These are phyloP conservation scores for Kuraishia borneana DNA, from an alignment of 805 yeast genomes.

Conservation along the genomic window DNA sequence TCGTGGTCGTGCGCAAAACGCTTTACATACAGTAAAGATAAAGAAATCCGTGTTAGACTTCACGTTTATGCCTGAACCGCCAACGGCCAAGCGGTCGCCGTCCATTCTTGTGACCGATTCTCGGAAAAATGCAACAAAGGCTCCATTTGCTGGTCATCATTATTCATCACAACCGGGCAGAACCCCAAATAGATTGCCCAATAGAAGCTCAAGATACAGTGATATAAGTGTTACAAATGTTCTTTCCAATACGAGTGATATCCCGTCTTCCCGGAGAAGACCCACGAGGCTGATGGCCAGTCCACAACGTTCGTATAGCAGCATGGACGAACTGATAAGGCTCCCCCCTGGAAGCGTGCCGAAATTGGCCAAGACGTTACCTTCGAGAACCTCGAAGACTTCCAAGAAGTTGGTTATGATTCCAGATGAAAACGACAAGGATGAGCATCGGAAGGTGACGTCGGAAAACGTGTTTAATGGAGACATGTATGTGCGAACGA, in stretches of 20 bases:
- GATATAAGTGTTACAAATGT: conserved; percentile 76
- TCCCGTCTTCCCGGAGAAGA: conserved; percentile 69
- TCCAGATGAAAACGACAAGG: conserved; percentile 38
- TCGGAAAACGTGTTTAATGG: conserved; percentile 22
- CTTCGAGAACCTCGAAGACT: conserved; percentile 73
- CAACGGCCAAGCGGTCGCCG: conserved; percentile 82
- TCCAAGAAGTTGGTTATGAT: conserved; percentile 80
- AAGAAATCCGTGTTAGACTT: too few relatives aligned
- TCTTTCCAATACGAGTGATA: conserved; percentile 69
- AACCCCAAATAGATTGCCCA: not conserved
- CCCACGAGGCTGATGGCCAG: conserved; percentile 16
- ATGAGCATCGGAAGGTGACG: conserved; percentile 7
- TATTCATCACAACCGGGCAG: conserved; percentile 14
- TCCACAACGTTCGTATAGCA: conserved; percentile 2
- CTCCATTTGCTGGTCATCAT: conserved; percentile 72
- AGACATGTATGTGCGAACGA: conserved; percentile 16
- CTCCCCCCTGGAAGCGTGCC: conserved; percentile 22
- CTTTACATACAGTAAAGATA: not conserved
- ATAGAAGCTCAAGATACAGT: conserved; percentile 37
- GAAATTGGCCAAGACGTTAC: conserved; percentile 42
- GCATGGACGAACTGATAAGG: conserved; percentile 4
- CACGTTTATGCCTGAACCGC: conserved; percentile 19
- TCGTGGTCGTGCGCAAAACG: not conserved
- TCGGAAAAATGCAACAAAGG: conserved; percentile 43
- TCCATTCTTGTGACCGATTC: conserved; percentile 89